Evolutionary conservation across 2,329 filamentous ascomycete species (phyloP).

Genomic region (Teratosphaeria gauchensis): DNA sequence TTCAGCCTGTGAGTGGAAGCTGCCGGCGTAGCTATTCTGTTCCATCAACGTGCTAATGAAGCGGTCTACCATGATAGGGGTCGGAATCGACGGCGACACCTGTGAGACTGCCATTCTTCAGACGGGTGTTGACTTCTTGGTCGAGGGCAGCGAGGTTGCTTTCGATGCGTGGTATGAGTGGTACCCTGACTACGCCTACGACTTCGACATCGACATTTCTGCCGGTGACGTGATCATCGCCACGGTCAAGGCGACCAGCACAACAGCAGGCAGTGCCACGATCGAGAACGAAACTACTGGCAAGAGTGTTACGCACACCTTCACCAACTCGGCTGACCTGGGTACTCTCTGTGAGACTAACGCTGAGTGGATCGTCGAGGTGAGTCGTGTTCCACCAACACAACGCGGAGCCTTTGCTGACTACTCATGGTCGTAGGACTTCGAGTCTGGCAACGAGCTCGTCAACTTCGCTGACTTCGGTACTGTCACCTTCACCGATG

Average conservation of each 20-base stretch:
- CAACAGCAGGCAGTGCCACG: constrained; percentile 33
- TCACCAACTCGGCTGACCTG: constrained; percentile 32
- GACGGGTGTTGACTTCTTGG: constrained; percentile 48
- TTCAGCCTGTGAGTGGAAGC: constrained; percentile 36
- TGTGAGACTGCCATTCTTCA: constrained; percentile 44
- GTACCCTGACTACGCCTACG: constrained; percentile 48
- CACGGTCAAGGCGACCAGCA: constrained; percentile 32
- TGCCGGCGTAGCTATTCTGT: background rate
- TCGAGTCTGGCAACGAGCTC: constrained; percentile 29
- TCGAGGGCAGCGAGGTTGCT: constrained; percentile 31
- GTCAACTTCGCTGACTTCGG: constrained; percentile 42
- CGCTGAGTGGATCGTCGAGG: constrained; percentile 53
- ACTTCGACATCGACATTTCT: constrained; percentile 40
- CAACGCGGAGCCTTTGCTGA: background rate
- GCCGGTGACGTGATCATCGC: constrained; percentile 38
- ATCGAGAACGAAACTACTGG: constrained; percentile 46
- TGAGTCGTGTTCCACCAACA: background rate
- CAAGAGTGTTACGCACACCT: constrained; percentile 42
- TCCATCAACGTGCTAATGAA: background rate
- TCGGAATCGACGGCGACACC: constrained; percentile 53
- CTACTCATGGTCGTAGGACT: constrained; percentile 32
- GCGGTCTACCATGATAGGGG: constrained; percentile 23
- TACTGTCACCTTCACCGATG: constrained; percentile 35
- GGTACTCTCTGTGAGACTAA: constrained; percentile 44
- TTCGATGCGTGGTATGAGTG: constrained; percentile 55